Conservation (phyloP, 1,139 yeast species). For the Candida frijolesensis region DNA sequence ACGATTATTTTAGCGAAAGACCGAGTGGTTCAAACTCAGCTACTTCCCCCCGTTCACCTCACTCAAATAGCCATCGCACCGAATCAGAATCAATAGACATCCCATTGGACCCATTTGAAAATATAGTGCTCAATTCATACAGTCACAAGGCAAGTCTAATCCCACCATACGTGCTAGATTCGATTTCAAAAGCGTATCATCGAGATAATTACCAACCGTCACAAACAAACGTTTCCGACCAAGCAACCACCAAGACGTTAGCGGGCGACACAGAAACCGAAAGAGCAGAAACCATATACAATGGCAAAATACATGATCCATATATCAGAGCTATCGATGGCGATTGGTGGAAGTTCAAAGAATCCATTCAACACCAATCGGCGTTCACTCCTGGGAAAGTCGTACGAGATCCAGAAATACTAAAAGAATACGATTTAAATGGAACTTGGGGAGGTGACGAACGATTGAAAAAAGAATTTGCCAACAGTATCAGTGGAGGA, state of each 20-base stretch:
- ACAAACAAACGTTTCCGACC: slow-evolving; percentile 9
- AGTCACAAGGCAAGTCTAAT: slow-evolving; percentile 41
- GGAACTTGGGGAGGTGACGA: slow-evolving; percentile 74
- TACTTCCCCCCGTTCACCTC: neutral
- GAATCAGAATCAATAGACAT: slow-evolving; percentile 7
- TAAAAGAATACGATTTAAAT: slow-evolving; percentile 26
- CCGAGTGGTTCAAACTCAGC: slow-evolving; percentile 1
- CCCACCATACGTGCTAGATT: slow-evolving; percentile 64
- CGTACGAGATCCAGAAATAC: slow-evolving; percentile 24
- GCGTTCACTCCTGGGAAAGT: slow-evolving; percentile 35
- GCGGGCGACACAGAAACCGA: slow-evolving; percentile 15
- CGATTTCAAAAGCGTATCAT: slow-evolving; percentile 48
- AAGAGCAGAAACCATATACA: slow-evolving; percentile 17
- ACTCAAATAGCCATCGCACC: neutral
- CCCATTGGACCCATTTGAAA: slow-evolving; percentile 27
- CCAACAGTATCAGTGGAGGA: slow-evolving; percentile 1
- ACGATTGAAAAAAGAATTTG: slow-evolving; percentile 41
- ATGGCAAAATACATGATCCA: slow-evolving; percentile 29
- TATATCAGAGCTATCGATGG: slow-evolving; percentile 39
- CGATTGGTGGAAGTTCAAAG: slow-evolving; percentile 42
- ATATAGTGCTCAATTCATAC: slow-evolving; percentile 34
- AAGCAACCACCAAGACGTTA: neutral
- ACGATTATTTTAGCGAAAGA: neutral
- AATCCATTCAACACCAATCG: slow-evolving; percentile 39
- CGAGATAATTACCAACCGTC: slow-evolving; percentile 29